phyloP scores from a whole-genome alignment of 1,139 yeast species.

The Yamadazyma jaroonii region DNA sequence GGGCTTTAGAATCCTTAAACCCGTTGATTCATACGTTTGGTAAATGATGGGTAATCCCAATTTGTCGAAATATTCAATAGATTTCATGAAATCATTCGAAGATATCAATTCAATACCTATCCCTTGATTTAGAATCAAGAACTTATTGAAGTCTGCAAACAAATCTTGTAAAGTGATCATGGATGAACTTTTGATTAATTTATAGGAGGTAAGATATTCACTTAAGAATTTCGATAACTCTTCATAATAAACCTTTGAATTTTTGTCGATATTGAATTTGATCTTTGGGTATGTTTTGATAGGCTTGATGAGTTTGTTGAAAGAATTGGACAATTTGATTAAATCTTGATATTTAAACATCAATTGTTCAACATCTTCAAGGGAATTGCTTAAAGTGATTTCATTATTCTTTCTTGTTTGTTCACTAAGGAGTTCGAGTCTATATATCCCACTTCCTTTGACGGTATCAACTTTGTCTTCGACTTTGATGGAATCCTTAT shows the following conservation, averaged over 20 bases:
- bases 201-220: conserved; percentile 40
- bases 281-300: conserved; percentile 8
- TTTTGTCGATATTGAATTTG: conserved; percentile 28
- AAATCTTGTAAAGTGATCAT: conserved; percentile 44
- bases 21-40: conserved; percentile 33
- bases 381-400: conserved; percentile 59
- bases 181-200: conserved; percentile 30
- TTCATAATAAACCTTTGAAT: conserved; percentile 31
- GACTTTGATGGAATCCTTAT: conserved; percentile 34
- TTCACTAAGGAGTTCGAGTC: conserved; percentile 61
- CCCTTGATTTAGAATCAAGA: conserved; percentile 35
- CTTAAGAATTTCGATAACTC: conserved; percentile 51
- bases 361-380: conserved; percentile 74
- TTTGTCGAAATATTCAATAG: conserved; percentile 28
- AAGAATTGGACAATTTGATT: conserved; percentile 51
- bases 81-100: conserved; percentile 29
- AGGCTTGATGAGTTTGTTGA: conserved; percentile 32
- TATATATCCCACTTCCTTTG: conserved; percentile 58
- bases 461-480: conserved; percentile 7
- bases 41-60: conserved; percentile 33
- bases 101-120: conserved; percentile 38
- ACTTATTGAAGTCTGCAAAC: conserved; percentile 43
- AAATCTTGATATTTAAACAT: conserved; percentile 79
- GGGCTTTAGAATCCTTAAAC: conserved; percentile 32
- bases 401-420: conserved; percentile 60